Base-by-base conservation (phyloP, 2,329 filamentous ascomycete species). In the Thelonectria discophora region DNA sequence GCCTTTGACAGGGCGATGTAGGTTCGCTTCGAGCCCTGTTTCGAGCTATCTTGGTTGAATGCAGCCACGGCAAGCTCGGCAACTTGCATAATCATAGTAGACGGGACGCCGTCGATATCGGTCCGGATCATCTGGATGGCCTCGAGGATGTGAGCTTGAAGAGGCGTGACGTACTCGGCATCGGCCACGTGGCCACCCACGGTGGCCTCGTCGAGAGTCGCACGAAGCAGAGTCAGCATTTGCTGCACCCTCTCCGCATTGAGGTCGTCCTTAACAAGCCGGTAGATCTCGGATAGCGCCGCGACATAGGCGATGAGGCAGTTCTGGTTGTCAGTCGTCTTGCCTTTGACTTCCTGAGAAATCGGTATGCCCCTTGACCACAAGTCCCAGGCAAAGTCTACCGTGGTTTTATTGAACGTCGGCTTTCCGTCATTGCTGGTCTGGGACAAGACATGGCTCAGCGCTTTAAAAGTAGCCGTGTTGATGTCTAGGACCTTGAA, bases 1-100 rank as follows among this genome's bases (percentile, higher is more conserved):
- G 87, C 86, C 75, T 95, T 97, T 1, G 94, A 93, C 72, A 98
- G 86, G 34, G 95, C 94, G 57, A 99, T 88, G 73, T 93, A 98
- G 0, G 93, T 97, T 7, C 92, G 90, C 58, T 87, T 87, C 52
- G 79, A 72, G 1, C 72, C 66, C 12, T 79, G 76, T 12, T 68
- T 67, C 65, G 78, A 57, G 63, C 71, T 56, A 59, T 79, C 71
- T 58, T 77, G 74, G 0, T 80, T 76, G 68, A 92, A 94, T 1
- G 92, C 90, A 34, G 97, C 80, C 2, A 86, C 84, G 9, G 88
- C 84, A 61, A 97, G 88, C 51, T 91, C 86, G 1, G 92, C 86
- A 10, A 93, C 84, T 57, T 91, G 85, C 1, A 80, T 80, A 52
- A 94, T 83, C 69, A 97, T 78, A n/a, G 85, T 85, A 1, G 89